Conservation (phyloP, 2,329 filamentous ascomycete genomes). For the Stachybotrys elegans region DNA sequence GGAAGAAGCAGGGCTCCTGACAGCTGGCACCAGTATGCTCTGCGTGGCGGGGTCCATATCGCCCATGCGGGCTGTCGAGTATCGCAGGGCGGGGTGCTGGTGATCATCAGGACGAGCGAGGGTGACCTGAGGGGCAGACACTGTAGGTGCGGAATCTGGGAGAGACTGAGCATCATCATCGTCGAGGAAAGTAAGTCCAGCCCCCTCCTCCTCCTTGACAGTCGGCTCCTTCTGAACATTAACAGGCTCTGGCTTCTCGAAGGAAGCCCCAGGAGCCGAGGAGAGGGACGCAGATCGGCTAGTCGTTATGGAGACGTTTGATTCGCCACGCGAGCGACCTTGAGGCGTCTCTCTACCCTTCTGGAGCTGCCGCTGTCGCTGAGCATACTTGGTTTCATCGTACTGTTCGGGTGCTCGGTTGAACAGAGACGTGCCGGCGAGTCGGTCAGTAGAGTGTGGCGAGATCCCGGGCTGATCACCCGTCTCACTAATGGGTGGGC, state of each 20-base stretch:
- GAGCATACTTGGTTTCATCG: slow-evolving; percentile 79
- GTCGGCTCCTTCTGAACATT: slow-evolving; percentile 22
- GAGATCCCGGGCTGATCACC: slow-evolving; percentile 62
- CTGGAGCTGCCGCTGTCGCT: slow-evolving; percentile 77
- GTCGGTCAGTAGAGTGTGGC: slow-evolving; percentile 70
- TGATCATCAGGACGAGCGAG: slow-evolving; percentile 45
- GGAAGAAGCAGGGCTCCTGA: slow-evolving; percentile 11
- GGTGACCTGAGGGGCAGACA: slow-evolving; percentile 28
- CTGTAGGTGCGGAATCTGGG: background rate
- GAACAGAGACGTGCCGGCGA: slow-evolving; percentile 67
- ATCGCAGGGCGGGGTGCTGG: slow-evolving; percentile 51
- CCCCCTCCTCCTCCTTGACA: slow-evolving; percentile 24
- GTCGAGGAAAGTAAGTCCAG: slow-evolving; percentile 35
- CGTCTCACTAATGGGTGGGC: slow-evolving; percentile 61
- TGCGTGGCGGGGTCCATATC: too few relatives aligned
- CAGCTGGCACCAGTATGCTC: background rate
- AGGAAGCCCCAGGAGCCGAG: slow-evolving; percentile 32
- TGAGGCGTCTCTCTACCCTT: slow-evolving; percentile 63
- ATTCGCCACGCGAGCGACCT: slow-evolving; percentile 39
- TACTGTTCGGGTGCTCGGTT: slow-evolving; percentile 72
- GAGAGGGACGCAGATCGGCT: slow-evolving; percentile 40
- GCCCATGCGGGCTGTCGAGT: too few relatives aligned
- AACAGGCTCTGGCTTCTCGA: slow-evolving; percentile 25
- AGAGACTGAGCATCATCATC: slow-evolving; percentile 35
- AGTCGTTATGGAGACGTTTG: slow-evolving; percentile 33